Conservation (phyloP, 1,139 yeast genomes). For the Lodderomyces orthopsilosis region DNA sequence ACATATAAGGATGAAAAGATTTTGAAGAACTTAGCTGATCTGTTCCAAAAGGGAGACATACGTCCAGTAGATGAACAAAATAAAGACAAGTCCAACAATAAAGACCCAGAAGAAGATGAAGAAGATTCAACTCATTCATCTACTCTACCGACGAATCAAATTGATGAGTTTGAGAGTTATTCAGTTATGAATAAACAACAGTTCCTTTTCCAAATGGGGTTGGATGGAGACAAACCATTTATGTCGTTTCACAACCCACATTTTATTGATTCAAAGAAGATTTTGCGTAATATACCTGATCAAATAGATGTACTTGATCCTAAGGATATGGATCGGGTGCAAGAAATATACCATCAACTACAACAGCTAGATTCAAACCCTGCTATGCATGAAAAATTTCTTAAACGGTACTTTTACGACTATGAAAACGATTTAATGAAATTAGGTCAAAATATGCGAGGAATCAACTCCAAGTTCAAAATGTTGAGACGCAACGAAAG, state of each 20-base stretch:
- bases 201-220: slow-evolving; percentile 33
- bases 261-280: slow-evolving; percentile 33
- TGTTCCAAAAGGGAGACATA: slow-evolving; percentile 30
- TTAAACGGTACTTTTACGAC: slow-evolving; percentile 30
- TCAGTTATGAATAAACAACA: slow-evolving; percentile 42
- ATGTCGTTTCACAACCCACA: slow-evolving; percentile 36
- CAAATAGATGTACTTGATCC: slow-evolving; percentile 34
- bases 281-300: slow-evolving; percentile 37
- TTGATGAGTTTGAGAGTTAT: slow-evolving; percentile 23
- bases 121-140: background rate
- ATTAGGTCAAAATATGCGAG: slow-evolving; percentile 36
- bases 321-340: slow-evolving; percentile 28
- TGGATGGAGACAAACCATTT: slow-evolving; percentile 38
- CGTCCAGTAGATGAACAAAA: slow-evolving; percentile 12
- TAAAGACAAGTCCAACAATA: slow-evolving; percentile 3
- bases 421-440: slow-evolving; percentile 34
- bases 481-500: slow-evolving; percentile 33
- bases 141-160: slow-evolving; percentile 3
- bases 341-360: slow-evolving; percentile 31
- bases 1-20: slow-evolving; percentile 24
- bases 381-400: slow-evolving; percentile 39
- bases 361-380: slow-evolving; percentile 37
- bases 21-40: slow-evolving; percentile 27
- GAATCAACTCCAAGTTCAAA: slow-evolving; percentile 36
- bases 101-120: slow-evolving; percentile 1